phyloP scores from a whole-genome alignment of 768 basidiomycete species.

The Termitomyces sp. region DNA sequence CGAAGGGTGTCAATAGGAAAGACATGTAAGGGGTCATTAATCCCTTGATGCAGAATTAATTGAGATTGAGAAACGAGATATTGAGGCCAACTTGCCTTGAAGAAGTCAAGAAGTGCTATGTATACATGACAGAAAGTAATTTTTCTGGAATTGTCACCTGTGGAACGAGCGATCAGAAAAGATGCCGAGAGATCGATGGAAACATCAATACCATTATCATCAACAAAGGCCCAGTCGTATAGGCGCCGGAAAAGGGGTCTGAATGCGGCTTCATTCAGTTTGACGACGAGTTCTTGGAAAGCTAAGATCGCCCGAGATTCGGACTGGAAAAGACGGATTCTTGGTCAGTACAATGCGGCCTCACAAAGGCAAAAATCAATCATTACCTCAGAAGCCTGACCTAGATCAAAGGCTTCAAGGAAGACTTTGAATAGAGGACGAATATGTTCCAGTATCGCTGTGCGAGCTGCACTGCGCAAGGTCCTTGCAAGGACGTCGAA shows the following conservation, averaged over 20 bases:
- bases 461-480: constrained; percentile 57
- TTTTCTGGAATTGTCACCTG: constrained; percentile 40
- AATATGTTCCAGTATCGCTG: constrained; percentile 59
- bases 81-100: constrained; percentile 56
- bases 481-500: constrained; percentile 64
- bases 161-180: constrained; percentile 4
- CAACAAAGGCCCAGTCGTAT: constrained; percentile 91
- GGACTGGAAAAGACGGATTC: constrained; percentile 28
- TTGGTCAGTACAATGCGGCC: not conserved
- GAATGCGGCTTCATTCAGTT: constrained; percentile 90
- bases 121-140: constrained; percentile 75
- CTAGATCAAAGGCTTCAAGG: constrained; percentile 68
- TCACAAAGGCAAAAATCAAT: not conserved
- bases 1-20: constrained; percentile 61
- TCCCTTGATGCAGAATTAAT: constrained; percentile 32
- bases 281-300: constrained; percentile 86
- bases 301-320: constrained; percentile 53
- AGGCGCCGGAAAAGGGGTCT: constrained; percentile 84
- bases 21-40: constrained; percentile 92
- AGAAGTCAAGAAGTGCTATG: constrained; percentile 70
- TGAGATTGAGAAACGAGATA: not conserved
- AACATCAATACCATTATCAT: constrained; percentile 35
- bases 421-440: constrained; percentile 72
- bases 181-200: not conserved
- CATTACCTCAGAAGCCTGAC: constrained; percentile 20